Evolutionary conservation across 2,329 filamentous ascomycete species (phyloP).

Genomic region (Tothia fuscella): DNA sequence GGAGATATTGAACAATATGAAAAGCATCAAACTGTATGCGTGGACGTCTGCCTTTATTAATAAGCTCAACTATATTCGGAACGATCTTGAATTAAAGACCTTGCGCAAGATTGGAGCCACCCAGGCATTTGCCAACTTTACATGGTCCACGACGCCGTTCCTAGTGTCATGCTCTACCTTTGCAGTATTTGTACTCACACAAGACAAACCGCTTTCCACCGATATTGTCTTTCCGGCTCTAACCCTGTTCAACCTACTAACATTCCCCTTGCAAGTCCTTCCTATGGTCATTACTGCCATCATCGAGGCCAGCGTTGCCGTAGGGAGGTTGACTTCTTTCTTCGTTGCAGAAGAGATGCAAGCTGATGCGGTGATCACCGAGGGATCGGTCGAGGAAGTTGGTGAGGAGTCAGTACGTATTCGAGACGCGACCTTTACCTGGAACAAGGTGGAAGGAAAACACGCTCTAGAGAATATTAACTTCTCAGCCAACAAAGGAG

Average conservation of each 20-base stretch:
- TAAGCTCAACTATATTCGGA: conserved; percentile 89
- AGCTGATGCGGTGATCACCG: conserved; percentile 60
- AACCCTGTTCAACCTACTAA: conserved; percentile 90
- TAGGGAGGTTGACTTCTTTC: conserved; percentile 72
- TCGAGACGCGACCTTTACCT: conserved; percentile 79
- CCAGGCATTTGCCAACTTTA: conserved; percentile 91
- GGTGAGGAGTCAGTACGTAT: conserved; percentile 83
- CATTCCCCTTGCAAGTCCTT: conserved; percentile 84
- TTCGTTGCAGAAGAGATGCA: conserved; percentile 85
- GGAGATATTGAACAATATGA: conserved; percentile 99
- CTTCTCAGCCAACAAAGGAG: conserved; percentile 81
- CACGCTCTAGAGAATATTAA: conserved; percentile 70
- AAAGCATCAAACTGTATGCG: conserved; percentile 94
- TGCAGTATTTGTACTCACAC: conserved; percentile 80
- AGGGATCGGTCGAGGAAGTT: conserved; percentile 56
- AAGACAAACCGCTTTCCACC: conserved; percentile 69
- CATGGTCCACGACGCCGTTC: conserved; percentile 95
- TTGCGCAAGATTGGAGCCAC: conserved; percentile 91
- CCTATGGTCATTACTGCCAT: conserved; percentile 98
- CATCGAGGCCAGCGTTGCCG: conserved; percentile 89
- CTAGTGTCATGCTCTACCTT: conserved; percentile 96
- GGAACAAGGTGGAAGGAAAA: conserved; percentile 67
- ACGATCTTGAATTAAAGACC: conserved; percentile 90
- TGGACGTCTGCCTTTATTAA: conserved; percentile 98
- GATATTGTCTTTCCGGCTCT: conserved; percentile 91